Evolutionary conservation across 257 asterid species (phyloP).

Genomic region (Pogostemon cablin): DNA sequence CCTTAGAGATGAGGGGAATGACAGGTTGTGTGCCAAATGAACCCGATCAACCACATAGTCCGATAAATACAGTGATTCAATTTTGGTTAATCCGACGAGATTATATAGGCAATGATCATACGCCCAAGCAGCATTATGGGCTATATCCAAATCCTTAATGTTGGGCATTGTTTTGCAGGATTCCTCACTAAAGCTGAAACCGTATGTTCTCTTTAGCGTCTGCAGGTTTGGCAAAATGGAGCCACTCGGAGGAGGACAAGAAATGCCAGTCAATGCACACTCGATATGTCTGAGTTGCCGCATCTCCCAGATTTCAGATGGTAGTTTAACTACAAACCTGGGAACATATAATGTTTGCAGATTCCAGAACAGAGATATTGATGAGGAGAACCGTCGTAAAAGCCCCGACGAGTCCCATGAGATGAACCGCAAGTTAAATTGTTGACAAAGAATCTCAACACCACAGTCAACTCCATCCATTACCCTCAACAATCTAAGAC

Average conservation of each 20-base stretch:
- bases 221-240: slow-evolving; percentile 8
- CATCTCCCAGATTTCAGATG: slow-evolving; percentile 25
- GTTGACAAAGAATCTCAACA: neutral
- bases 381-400: neutral
- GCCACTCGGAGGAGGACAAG: neutral
- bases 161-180: slow-evolving; percentile 5
- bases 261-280: neutral
- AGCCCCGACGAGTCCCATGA: neutral
- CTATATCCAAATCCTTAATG: slow-evolving; percentile 7
- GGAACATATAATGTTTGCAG: slow-evolving; percentile 7
- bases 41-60: neutral
- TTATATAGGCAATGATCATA: neutral
- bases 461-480: neutral
- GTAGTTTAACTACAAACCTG: neutral
- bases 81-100: neutral
- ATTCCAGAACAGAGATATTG: slow-evolving; percentile 23
- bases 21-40: neutral
- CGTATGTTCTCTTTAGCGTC: neutral
- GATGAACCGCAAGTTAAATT: slow-evolving; percentile 13
- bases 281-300: neutral
- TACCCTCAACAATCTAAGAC: slow-evolving; percentile 14
- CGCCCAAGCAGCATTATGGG: neutral
- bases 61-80: neutral
- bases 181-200: neutral
- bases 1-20: slow-evolving; percentile 3